phyloP scores from a whole-genome alignment of 2,329 filamentous ascomycete species.

The Ophiostoma angusticollis region DNA sequence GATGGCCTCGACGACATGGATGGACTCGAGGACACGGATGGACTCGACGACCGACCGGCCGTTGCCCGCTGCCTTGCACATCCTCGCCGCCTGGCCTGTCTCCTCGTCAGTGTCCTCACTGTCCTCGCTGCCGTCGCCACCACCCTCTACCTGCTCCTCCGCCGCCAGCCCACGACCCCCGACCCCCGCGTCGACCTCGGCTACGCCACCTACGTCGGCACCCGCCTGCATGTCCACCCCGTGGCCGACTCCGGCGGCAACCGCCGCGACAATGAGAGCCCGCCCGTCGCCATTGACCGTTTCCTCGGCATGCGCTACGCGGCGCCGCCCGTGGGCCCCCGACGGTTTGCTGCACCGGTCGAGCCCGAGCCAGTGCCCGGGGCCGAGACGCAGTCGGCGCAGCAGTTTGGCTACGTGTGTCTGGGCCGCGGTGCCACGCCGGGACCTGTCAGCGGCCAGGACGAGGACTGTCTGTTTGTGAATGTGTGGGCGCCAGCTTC shows the following conservation, averaged over 20 bases:
- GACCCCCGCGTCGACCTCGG: constrained; percentile 8
- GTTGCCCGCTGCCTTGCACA: too few species aligned
- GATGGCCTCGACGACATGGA: too few species aligned
- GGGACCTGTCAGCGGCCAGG: background rate
- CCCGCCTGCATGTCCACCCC: background rate
- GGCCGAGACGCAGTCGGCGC: constrained; percentile 16
- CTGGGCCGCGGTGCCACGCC: constrained; percentile 27
- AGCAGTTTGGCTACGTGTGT: constrained; percentile 1
- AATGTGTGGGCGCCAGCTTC: constrained; percentile 46
- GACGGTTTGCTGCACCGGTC: too few species aligned
- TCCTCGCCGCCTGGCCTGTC: too few species aligned
- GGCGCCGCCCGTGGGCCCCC: constrained; percentile 26
- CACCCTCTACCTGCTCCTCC: background rate
- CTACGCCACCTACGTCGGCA: constrained; percentile 11
- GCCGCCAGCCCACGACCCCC: background rate
- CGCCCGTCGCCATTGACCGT: constrained; percentile 18
- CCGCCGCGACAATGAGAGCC: background rate
- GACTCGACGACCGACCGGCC: too few species aligned
- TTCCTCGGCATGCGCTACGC: constrained; percentile 33
- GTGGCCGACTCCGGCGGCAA: background rate
- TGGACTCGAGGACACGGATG: too few species aligned
- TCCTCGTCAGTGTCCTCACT: too few species aligned
- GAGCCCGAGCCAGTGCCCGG: constrained; percentile 26
- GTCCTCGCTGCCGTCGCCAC: background rate
- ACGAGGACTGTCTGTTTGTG: constrained; percentile 58